A percentile compares a stretch with the other conserved stretches of the same genome.
Evolutionary conservation across 768 basidiomycete genomes (phyloP).

Genomic region (Sarcomyxa edulis): DNA sequence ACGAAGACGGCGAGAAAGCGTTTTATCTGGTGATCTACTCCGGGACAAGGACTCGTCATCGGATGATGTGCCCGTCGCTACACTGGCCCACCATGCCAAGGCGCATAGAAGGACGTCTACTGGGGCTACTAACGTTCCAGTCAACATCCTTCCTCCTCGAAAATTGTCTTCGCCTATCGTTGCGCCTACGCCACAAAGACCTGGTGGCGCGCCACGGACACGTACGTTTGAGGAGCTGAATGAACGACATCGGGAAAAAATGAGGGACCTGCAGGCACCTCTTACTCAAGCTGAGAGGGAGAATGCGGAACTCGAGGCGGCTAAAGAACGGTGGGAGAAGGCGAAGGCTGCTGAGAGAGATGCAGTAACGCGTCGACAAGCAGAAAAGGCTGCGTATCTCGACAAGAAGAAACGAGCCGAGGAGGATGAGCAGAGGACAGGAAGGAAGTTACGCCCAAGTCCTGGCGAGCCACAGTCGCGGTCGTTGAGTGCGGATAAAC

Average conservation of each 20-base stretch:
- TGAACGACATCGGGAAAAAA: conserved; percentile 80
- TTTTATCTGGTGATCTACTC: conserved; percentile 41
- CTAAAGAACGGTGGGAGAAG: conserved; percentile 78
- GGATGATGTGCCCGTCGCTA: conserved; percentile 44
- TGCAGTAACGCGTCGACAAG: conserved; percentile 65
- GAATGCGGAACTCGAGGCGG: conserved; percentile 68
- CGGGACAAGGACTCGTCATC: conserved; percentile 31
- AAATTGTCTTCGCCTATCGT: conserved; percentile 30
- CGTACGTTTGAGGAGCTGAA: conserved; percentile 85
- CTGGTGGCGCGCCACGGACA: conserved; percentile 42
- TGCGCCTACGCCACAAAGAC: conserved; percentile 45
- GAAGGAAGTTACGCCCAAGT: conserved; percentile 25
- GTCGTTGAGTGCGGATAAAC: conserved; percentile 57
- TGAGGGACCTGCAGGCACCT: conserved; percentile 78
- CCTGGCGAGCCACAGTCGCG: conserved; percentile 37
- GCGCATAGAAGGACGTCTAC: conserved; percentile 22
- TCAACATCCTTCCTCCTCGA: conserved; percentile 44
- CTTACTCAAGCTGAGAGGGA: conserved; percentile 78
- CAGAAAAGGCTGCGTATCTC: conserved; percentile 57
- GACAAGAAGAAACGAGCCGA: conserved; percentile 37
- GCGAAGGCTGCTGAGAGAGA: conserved; percentile 71
- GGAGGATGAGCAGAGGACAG: conserved; percentile 34
- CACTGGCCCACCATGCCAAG: conserved; percentile 20
- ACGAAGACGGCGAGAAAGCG: conserved; percentile 69
- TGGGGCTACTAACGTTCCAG: conserved; percentile 27